Evolutionary conservation across 148 eudicot species (phyloP), one percentile per base, ranked within the genome.

Genomic region (Fagopyrum homotropicum): DNA sequence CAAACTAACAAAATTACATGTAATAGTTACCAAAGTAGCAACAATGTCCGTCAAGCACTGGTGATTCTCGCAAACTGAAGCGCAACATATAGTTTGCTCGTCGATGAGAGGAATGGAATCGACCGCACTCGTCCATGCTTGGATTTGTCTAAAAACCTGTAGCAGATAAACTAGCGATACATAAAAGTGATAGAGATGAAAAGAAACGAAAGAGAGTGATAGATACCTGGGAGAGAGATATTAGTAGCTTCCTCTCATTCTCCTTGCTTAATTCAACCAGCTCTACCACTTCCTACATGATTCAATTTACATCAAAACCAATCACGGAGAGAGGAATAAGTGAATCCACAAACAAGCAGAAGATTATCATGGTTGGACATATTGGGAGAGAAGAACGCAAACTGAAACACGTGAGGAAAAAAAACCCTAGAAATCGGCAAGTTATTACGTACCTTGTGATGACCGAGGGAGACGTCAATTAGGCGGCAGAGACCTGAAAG

Each of bases 81-180:
- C 35, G 68, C 50, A 30, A 11, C 75, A 30, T 54, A 55, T 57
- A 63, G 80, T 9, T 69, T 75, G 45, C 45, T 73, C 78, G 48
- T 43, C 35, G 29, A 10, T 9, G 44, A 47, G 30, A 30, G 72
- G 35, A 68, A 51, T 47, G 17, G 17, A 74, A 47, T 6, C 48
- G 15, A 82, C 88, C 77, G 78, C 79, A n/a, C 77, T 74, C 7
- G 72, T 86, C 92, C 87, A 90, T 48, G 72, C 78, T 69, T 86
- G 85, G 80, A 94, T 84, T 84, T 78, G 79, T 44, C 78, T 81
- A 73, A 79, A 75, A 66, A 89, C 75, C 98, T 93, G 77, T 0
- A 77, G 47, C 35, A 72, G 66, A 69, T 45, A 79, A 46, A 35
- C 9, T 45, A 46, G 69, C 16, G 14, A 29, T 40, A 75, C 12